Evolutionary conservation across 106 monocot species (phyloP).

Genomic region (Apostasia ramifera): DNA sequence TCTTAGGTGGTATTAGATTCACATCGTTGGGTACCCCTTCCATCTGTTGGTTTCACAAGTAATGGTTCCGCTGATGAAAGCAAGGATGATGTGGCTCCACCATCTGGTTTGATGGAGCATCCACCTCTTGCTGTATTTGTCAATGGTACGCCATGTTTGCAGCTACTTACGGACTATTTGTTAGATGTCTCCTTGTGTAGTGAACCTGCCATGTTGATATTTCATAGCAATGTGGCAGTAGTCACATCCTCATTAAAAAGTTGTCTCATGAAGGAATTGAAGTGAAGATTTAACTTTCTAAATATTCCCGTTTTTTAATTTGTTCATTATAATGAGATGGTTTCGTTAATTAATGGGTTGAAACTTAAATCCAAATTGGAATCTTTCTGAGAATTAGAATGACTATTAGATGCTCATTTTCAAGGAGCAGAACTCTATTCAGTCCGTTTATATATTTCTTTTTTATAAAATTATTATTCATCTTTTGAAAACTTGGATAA

Average conservation of each 20-base stretch:
- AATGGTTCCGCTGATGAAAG: slow-evolving; percentile 55
- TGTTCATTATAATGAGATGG: too few relatives aligned
- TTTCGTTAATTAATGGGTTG: too few relatives aligned
- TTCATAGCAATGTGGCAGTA: not conserved
- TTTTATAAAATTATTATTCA: too few relatives aligned
- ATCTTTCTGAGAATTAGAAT: too few relatives aligned
- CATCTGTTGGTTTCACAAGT: slow-evolving; percentile 76
- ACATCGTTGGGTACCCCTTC: slow-evolving; percentile 98
- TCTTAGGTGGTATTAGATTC: slow-evolving; percentile 73
- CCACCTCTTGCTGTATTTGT: slow-evolving; percentile 95
- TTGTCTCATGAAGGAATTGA: too few relatives aligned
- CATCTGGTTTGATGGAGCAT: slow-evolving; percentile 90
- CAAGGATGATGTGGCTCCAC: slow-evolving; percentile 76
- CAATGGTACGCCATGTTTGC: slow-evolving; percentile 49
- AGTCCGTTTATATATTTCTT: too few relatives aligned
- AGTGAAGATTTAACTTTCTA: too few relatives aligned
- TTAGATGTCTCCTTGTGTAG: not conserved
- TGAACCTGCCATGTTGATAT: not conserved
- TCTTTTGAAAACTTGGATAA: too few relatives aligned
- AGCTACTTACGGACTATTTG: not conserved
- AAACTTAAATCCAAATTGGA: too few relatives aligned
- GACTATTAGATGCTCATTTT: too few relatives aligned
- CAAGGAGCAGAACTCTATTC: too few relatives aligned
- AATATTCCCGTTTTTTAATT: too few relatives aligned
- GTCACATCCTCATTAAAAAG: not conserved